phyloP scores from a whole-genome alignment of 2,329 filamentous ascomycete species.

The Arthrobotrys entomopaga region DNA sequence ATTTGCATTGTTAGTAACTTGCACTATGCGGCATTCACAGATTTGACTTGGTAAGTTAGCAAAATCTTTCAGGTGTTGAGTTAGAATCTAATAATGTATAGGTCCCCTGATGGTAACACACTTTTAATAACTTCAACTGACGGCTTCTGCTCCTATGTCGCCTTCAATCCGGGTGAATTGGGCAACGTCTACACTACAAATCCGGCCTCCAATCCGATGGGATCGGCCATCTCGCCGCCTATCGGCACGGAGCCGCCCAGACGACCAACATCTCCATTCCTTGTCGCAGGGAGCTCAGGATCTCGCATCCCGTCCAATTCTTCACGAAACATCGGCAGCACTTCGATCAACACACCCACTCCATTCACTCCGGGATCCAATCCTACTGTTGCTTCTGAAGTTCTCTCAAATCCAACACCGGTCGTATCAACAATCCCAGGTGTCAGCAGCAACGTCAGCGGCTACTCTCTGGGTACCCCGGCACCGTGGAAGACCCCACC shows the following conservation, averaged over 20 bases:
- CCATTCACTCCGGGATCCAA: slow-evolving; percentile 69
- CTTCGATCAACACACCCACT: slow-evolving; percentile 74
- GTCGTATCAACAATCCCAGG: slow-evolving; percentile 50
- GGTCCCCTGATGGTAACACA: slow-evolving; percentile 79
- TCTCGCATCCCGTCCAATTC: slow-evolving; percentile 31
- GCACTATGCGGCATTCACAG: slow-evolving; percentile 96
- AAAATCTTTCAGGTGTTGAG: slow-evolving; percentile 19
- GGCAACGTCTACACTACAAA: slow-evolving; percentile 82
- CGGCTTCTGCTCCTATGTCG: slow-evolving; percentile 92
- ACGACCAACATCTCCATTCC: slow-evolving; percentile 61
- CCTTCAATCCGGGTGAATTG: slow-evolving; percentile 84
- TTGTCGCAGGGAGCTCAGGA: slow-evolving; percentile 56
- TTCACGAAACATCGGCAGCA: slow-evolving; percentile 62
- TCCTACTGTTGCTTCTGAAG: slow-evolving; percentile 27
- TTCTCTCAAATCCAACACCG: slow-evolving; percentile 48
- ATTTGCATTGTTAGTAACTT: slow-evolving; percentile 95
- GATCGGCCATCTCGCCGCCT: slow-evolving; percentile 31
- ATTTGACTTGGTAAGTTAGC: slow-evolving; percentile 83
- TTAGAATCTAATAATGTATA: slow-evolving; percentile 61
- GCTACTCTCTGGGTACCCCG: slow-evolving; percentile 69
- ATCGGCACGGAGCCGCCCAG: slow-evolving; percentile 59
- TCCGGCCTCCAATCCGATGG: slow-evolving; percentile 53
- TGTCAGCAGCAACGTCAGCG: slow-evolving; percentile 67
- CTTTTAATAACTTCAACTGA: slow-evolving; percentile 97
- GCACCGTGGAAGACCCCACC: slow-evolving; percentile 69